phyloP scores from a whole-genome alignment of 2,329 filamentous ascomycete genomes.

The Coniochaeta prunicola region DNA sequence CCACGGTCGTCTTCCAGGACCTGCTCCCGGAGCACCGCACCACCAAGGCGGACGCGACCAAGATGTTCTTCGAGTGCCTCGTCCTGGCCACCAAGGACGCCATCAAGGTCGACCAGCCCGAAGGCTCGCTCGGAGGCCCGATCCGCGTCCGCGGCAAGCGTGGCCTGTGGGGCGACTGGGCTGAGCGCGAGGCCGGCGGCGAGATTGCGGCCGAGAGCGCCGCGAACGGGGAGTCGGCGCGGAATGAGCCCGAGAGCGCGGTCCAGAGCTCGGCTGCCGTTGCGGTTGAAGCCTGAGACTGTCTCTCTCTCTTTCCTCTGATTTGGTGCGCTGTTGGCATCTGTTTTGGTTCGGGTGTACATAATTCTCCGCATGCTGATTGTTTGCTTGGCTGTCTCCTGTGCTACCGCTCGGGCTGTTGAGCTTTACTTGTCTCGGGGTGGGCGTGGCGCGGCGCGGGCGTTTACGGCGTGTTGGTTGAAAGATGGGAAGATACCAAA shows the following conservation, averaged over 20 bases:
- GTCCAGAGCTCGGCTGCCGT: background rate
- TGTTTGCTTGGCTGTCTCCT: background rate
- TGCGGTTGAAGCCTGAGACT: background rate
- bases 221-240: conserved; percentile 12
- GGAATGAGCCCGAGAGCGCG: conserved; percentile 2
- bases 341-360: background rate
- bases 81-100: conserved; percentile 97
- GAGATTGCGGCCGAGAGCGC: conserved; percentile 47
- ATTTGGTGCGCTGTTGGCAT: background rate
- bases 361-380: background rate
- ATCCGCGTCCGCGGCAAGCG: conserved; percentile 85
- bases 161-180: conserved; percentile 96
- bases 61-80: conserved; percentile 98
- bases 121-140: conserved; percentile 63
- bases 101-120: conserved; percentile 86
- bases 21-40: conserved; percentile 77
- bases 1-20: conserved; percentile 80
- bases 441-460: no score
- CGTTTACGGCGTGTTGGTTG: conserved; percentile 1
- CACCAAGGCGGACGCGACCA: conserved; percentile 84
- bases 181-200: conserved; percentile 65
- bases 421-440: background rate
- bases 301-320: background rate
- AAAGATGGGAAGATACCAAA: conserved; percentile 1
- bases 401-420: background rate